Base-by-base conservation (phyloP, 345 rosid genomes). In the Bruguiera gymnorhiza region DNA sequence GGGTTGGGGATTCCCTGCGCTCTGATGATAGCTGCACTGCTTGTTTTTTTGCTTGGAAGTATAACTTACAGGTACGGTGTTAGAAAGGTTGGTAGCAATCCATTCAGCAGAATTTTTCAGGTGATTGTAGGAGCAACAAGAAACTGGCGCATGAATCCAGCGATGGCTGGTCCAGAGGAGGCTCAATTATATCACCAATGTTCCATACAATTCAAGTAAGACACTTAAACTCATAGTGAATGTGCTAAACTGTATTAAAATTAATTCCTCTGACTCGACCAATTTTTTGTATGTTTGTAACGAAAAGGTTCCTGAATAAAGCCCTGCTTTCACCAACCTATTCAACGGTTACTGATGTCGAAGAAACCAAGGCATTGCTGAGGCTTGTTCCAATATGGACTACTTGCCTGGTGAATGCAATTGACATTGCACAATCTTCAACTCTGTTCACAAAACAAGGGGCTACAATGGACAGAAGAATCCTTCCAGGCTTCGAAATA, bases 1-100 rank as follows among this genome's bases (percentile, higher is more conserved):
- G 79, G 79, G 23, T 76, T 76, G 51, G 79, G 79, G 31, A 76
- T 76, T 61, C 79, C 79, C 30, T 70, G 71, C 61, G 15, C 31
- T 54, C 19, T 70, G 71, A 66, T 76, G 75, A n/a, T 70, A 8
- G 18, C 54, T 30, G 67, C 71, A n/a, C 79, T 76, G 27, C 1
- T 65, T 29, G 32, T 76, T 29, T 61, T 70, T 36, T 60, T 70
- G 20, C 68, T 76, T 39, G 79, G 79, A 55, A 66, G 70, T 21
- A 70, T 34, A 48, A 70, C 71, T 0, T 76, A 76, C 54, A 57
- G 75, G 19, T 70, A 59, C 61, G 52, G 43, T 29, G 51, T 61
- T 53, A 76, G 52, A 54, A 31, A 31, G 31, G 67, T 66, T 2
- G 71, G 70, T 62, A 26, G 32, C 23, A 76, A 52, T 66, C 62